Evolutionary conservation across 805 yeast species (phyloP).

Genomic region (Ascoidea asiatica): DNA sequence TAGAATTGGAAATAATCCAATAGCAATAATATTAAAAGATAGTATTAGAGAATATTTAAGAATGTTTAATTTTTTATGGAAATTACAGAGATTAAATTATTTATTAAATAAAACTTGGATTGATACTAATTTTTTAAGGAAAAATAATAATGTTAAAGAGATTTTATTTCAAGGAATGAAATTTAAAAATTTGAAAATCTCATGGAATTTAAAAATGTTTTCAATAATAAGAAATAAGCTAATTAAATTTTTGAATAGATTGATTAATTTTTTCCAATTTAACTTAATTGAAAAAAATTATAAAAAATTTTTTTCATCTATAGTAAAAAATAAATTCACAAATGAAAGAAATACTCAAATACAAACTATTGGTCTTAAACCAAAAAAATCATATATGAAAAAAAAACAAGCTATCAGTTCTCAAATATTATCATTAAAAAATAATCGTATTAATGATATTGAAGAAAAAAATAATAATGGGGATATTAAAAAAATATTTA

Average conservation of each 20-base stretch:
- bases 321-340: background rate
- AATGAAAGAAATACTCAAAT: background rate
- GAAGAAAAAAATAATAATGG: background rate
- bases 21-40: slow-evolving; percentile 42
- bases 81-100: slow-evolving; percentile 48
- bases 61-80: slow-evolving; percentile 79
- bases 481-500: too few species aligned
- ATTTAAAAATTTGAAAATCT: slow-evolving; percentile 18
- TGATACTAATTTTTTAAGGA: slow-evolving; percentile 19
- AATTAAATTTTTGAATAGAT: slow-evolving; percentile 25
- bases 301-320: slow-evolving; percentile 12
- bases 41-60: slow-evolving; percentile 49
- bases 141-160: slow-evolving; percentile 13
- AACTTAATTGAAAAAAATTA: slow-evolving; percentile 32
- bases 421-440: too few species aligned
- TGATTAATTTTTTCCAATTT: slow-evolving; percentile 27
- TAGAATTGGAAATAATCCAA: slow-evolving; percentile 30
- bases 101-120: slow-evolving; percentile 38
- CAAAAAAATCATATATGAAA: background rate
- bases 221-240: slow-evolving; percentile 25
- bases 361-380: background rate
- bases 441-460: too few species aligned
- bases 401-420: background rate
- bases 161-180: slow-evolving; percentile 13
- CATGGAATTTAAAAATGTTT: slow-evolving; percentile 14